phyloP scores from a whole-genome alignment of 208 protist genomes.

The Eutreptiella sp. region DNA sequence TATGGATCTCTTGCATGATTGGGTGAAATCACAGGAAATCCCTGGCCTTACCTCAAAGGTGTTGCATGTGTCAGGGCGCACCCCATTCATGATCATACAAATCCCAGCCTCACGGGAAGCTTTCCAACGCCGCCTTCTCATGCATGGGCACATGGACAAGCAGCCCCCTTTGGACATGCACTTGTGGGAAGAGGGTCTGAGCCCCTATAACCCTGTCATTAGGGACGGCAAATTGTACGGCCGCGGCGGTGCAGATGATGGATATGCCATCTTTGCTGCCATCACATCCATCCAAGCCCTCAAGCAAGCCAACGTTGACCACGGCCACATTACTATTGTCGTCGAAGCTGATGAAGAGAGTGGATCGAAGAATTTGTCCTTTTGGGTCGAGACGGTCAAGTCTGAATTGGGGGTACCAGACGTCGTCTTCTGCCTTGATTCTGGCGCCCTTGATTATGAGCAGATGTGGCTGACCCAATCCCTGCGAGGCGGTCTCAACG shows the following conservation, averaged over 20 bases:
- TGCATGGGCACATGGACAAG: conserved; percentile 95
- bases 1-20: conserved; percentile 69
- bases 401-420: conserved; percentile 61
- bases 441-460: conserved; percentile 82
- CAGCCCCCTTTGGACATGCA: conserved; percentile 81
- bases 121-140: conserved; percentile 57
- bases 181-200: conserved; percentile 82
- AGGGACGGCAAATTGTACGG: conserved; percentile 80
- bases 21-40: conserved; percentile 66
- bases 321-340: conserved; percentile 65
- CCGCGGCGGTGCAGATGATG: conserved; percentile 78
- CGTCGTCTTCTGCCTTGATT: conserved; percentile 88
- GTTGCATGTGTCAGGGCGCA: conserved; percentile 55
- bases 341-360: conserved; percentile 85
- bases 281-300: conserved; percentile 59
- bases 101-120: conserved; percentile 56
- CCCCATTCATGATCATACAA: conserved; percentile 75
- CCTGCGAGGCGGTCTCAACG: conserved; percentile 73
- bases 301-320: conserved; percentile 63
- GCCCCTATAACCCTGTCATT: conserved; percentile 69
- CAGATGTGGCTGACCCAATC: conserved; percentile 87
- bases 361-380: conserved; percentile 70
- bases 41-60: conserved; percentile 62
- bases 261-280: conserved; percentile 70
- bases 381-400: conserved; percentile 61